Conservation (phyloP, 768 basidiomycete genomes). For the Boletus barrowsii region DNA sequence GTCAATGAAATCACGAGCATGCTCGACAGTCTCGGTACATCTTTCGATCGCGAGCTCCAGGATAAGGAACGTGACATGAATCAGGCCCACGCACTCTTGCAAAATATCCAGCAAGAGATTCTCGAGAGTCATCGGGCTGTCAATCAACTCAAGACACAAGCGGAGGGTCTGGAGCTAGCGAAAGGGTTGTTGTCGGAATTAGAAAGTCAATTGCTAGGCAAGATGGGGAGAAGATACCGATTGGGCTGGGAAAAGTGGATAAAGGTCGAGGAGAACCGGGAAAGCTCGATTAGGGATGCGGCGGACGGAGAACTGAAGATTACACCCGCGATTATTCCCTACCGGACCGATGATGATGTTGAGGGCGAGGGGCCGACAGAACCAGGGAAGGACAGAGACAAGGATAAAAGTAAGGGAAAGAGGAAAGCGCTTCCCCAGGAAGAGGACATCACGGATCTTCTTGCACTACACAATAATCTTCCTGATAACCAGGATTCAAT, state of each 20-base stretch:
- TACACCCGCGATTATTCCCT: conserved; percentile 43
- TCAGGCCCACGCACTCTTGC: conserved; percentile 83
- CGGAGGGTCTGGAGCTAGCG: conserved; percentile 61
- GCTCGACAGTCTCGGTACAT: conserved; percentile 82
- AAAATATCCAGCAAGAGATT: conserved; percentile 88
- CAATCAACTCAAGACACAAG: conserved; percentile 61
- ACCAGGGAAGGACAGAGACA: conserved; percentile 38
- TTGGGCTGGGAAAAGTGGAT: conserved; percentile 94
- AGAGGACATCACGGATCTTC: conserved; percentile 66
- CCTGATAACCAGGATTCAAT: conserved; percentile 57
- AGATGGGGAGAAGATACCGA: conserved; percentile 81
- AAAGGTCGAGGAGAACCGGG: conserved; percentile 77
- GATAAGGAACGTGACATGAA: conserved; percentile 89
- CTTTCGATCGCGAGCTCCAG: conserved; percentile 88
- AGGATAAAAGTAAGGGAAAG: conserved; percentile 53
- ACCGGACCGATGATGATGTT: conserved; percentile 45
- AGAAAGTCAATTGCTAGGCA: conserved; percentile 61
- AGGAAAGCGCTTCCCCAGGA: conserved; percentile 45
- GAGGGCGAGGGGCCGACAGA: conserved; percentile 38
- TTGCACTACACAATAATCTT: conserved; percentile 52
- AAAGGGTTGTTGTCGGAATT: conserved; percentile 57
- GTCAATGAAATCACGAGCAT: conserved; percentile 82
- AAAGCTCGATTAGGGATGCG: conserved; percentile 62
- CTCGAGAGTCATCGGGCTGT: conserved; percentile 79
- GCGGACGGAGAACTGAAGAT: conserved; percentile 55